A percentile compares a stretch with the other conserved stretches of the same genome.
These are phyloP conservation scores for Phycomyces blakesleeanus DNA, from an alignment of 192 early-diverging fungal genomes.

Conservation along the genomic window DNA sequence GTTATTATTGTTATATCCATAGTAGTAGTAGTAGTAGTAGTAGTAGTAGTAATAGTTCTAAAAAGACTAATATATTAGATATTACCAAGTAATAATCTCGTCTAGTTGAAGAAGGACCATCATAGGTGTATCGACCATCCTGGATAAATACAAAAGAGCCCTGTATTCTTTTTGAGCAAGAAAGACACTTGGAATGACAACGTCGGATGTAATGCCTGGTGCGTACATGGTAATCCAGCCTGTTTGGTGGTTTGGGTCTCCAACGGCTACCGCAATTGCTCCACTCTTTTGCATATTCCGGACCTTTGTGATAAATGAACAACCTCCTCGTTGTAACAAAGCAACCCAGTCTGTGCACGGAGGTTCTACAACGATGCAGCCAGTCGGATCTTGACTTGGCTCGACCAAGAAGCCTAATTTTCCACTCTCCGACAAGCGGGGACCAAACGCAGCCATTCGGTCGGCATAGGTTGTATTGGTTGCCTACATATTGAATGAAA, in stretches of 20 bases:
- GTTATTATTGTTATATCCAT: too few species aligned
- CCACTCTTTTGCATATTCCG: conserved; percentile 86
- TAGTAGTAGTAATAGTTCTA: too few species aligned
- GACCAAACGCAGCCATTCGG: conserved; percentile 85
- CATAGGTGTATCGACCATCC: conserved; percentile 27
- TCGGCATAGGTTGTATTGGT: conserved; percentile 57
- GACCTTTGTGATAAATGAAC: conserved; percentile 87
- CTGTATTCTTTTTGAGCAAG: conserved; percentile 67
- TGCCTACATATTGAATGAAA: conserved; percentile 42
- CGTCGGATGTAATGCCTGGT: conserved; percentile 66
- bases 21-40: too few species aligned
- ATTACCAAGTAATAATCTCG: conserved; percentile 14
- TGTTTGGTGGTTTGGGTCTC: conserved; percentile 64
- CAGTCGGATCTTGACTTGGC: conserved; percentile 44
- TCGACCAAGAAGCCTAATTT: conserved; percentile 62
- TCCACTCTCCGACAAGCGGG: conserved; percentile 68
- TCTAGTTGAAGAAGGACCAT: conserved; percentile 19
- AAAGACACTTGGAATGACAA: conserved; percentile 88
- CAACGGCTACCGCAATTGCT: conserved; percentile 83
- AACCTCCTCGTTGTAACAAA: conserved; percentile 82
- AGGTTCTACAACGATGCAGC: conserved; percentile 46
- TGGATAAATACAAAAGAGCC: conserved; percentile 45
- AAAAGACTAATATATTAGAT: too few species aligned
- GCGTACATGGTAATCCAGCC: conserved; percentile 88
- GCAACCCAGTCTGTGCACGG: conserved; percentile 63